phyloP scores from a whole-genome alignment of 495 filamentous ascomycete species.

The Podospora tetraspora region DNA sequence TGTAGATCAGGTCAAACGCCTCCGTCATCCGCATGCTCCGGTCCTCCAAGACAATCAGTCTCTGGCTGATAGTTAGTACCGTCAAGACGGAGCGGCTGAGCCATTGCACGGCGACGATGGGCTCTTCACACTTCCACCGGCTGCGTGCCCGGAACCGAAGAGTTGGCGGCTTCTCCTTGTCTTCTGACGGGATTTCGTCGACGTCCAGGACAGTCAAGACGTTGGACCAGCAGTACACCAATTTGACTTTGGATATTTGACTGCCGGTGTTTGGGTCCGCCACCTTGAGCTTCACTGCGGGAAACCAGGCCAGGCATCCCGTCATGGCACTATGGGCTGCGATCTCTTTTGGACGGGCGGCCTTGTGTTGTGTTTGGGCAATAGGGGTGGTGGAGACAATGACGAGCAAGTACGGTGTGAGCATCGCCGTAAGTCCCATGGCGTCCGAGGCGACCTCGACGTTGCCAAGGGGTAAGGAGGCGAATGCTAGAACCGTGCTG shows the following conservation, averaged over 20 bases:
- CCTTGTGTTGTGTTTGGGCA: constrained; percentile 93
- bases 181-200: constrained; percentile 62
- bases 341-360: constrained; percentile 81
- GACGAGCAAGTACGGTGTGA: constrained; percentile 92
- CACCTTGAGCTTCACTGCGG: constrained; percentile 84
- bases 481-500: constrained; percentile 90
- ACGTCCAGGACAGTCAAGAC: constrained; percentile 88
- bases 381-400: constrained; percentile 95
- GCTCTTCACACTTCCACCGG: constrained; percentile 89
- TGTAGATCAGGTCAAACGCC: constrained; percentile 84
- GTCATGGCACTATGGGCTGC: constrained; percentile 85
- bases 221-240: constrained; percentile 99
- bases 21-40: constrained; percentile 82
- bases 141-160: constrained; percentile 78
- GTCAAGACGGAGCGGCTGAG: constrained; percentile 88
- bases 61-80: constrained; percentile 86
- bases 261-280: constrained; percentile 52
- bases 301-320: constrained; percentile 95
- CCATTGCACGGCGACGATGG: constrained; percentile 97
- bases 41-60: constrained; percentile 89
- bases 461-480: constrained; percentile 85
- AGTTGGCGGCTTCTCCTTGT: constrained; percentile 63
- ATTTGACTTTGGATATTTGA: constrained; percentile 65
- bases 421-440: constrained; percentile 88
- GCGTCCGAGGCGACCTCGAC: constrained; percentile 81